Percentiles rank a stretch among this genome's conserved stretches.
phyloP scores from a whole-genome alignment of 2,329 filamentous ascomycete species.

The Phaeoacremonium minimum region DNA sequence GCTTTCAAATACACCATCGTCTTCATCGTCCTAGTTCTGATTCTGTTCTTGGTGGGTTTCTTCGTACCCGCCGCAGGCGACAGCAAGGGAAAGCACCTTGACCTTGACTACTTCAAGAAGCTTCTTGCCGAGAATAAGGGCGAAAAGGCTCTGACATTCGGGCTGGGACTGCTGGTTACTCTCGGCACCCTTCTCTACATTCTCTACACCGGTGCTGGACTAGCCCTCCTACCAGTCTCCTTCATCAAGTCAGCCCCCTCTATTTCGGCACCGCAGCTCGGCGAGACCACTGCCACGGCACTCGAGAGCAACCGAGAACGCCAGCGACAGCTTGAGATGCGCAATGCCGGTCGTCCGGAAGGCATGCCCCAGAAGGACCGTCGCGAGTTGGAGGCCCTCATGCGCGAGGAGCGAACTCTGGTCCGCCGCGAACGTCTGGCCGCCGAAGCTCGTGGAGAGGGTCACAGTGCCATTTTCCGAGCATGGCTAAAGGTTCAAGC shows the following conservation, averaged over 20 bases:
- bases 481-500: slow-evolving; percentile 78
- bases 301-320: slow-evolving; percentile 86
- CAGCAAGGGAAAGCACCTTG: slow-evolving; percentile 61
- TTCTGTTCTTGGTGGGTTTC: slow-evolving; percentile 88
- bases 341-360: slow-evolving; percentile 70
- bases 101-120: slow-evolving; percentile 88
- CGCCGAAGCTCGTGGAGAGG: slow-evolving; percentile 74
- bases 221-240: slow-evolving; percentile 83
- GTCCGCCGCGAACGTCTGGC: slow-evolving; percentile 85
- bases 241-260: slow-evolving; percentile 90
- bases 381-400: slow-evolving; percentile 79
- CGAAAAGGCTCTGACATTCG: slow-evolving; percentile 88
- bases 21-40: slow-evolving; percentile 74
- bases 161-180: slow-evolving; percentile 80
- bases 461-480: slow-evolving; percentile 68
- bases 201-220: slow-evolving; percentile 81
- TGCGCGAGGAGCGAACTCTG: slow-evolving; percentile 87
- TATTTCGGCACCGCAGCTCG: slow-evolving; percentile 75
- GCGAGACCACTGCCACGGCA: slow-evolving; percentile 71
- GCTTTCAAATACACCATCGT: slow-evolving; percentile 86
- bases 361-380: slow-evolving; percentile 80
- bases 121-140: slow-evolving; percentile 81
- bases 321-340: slow-evolving; percentile 85
- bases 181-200: slow-evolving; percentile 83
- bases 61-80: slow-evolving; percentile 80